These are phyloP conservation scores for Trichoderma lentiforme DNA, from an alignment of 2,329 filamentous ascomycete species.

Conservation along the genomic window DNA sequence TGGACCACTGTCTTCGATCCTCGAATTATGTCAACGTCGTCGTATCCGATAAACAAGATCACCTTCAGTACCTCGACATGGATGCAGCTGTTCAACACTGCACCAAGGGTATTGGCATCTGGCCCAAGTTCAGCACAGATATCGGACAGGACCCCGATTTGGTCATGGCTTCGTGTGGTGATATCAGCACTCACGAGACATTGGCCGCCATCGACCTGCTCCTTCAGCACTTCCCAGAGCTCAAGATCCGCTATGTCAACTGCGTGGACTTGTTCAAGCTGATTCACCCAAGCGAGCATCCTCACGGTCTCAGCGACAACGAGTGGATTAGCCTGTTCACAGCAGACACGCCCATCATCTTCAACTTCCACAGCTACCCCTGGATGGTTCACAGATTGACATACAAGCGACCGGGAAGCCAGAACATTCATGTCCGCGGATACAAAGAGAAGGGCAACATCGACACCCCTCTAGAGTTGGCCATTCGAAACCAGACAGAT, in stretches of 20 bases:
- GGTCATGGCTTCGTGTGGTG: conserved; percentile 73
- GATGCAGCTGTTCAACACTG: conserved; percentile 71
- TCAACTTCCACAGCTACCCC: conserved; percentile 83
- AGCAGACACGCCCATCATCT: conserved; percentile 67
- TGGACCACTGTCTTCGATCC: conserved; percentile 71
- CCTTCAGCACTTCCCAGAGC: conserved; percentile 64
- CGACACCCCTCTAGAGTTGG: conserved; percentile 74
- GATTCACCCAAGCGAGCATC: conserved; percentile 66
- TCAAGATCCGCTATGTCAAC: conserved; percentile 78
- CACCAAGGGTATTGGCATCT: conserved; percentile 75
- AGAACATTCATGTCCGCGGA: conserved; percentile 69
- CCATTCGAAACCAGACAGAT: conserved; percentile 74
- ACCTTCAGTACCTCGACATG: conserved; percentile 73
- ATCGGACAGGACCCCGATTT: conserved; percentile 65
- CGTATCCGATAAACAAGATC: conserved; percentile 76
- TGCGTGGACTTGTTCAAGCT: conserved; percentile 79
- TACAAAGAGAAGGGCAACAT: conserved; percentile 85
- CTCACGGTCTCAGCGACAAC: conserved; percentile 64
- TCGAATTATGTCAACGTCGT: conserved; percentile 79
- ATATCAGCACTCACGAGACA: conserved; percentile 70
- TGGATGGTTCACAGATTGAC: conserved; percentile 76
- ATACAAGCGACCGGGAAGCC: conserved; percentile 67
- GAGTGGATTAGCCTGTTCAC: conserved; percentile 73
- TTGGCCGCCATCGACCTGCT: conserved; percentile 72
- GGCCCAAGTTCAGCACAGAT: conserved; percentile 73